Conservation (phyloP, 129 eudicot species). For the Daucus carota region DNA sequence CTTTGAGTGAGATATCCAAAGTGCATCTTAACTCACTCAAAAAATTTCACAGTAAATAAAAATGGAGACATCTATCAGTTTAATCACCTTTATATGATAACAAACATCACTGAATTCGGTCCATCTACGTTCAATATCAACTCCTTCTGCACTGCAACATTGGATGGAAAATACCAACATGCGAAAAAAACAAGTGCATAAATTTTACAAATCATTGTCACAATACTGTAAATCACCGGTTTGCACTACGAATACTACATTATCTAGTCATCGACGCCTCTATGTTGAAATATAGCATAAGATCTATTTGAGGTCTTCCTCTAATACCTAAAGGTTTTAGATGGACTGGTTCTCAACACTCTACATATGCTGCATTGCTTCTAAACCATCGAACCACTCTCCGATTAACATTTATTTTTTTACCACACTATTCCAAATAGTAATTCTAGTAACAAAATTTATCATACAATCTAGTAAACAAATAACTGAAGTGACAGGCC, state of each 20-base stretch:
- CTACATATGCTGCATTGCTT: too few relatives aligned
- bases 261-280: not conserved
- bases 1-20: not conserved
- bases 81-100: slow-evolving; percentile 72
- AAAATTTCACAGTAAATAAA: not conserved
- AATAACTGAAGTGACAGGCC: too few relatives aligned
- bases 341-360: too few relatives aligned
- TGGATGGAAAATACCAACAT: not conserved
- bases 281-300: too few relatives aligned
- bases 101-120: slow-evolving; percentile 82
- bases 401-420: too few relatives aligned
- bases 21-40: not conserved
- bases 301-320: too few relatives aligned
- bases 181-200: not conserved
- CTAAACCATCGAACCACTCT: not conserved
- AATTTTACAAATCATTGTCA: not conserved
- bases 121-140: slow-evolving; percentile 80
- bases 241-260: not conserved
- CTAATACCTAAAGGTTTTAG: too few relatives aligned
- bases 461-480: not conserved
- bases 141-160: slow-evolving; percentile 25
- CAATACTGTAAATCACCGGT: not conserved
- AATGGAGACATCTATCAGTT: not conserved
- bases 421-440: not conserved
- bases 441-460: not conserved